Conservation (phyloP, 148 eudicot species). For the Limonium bicolor region DNA sequence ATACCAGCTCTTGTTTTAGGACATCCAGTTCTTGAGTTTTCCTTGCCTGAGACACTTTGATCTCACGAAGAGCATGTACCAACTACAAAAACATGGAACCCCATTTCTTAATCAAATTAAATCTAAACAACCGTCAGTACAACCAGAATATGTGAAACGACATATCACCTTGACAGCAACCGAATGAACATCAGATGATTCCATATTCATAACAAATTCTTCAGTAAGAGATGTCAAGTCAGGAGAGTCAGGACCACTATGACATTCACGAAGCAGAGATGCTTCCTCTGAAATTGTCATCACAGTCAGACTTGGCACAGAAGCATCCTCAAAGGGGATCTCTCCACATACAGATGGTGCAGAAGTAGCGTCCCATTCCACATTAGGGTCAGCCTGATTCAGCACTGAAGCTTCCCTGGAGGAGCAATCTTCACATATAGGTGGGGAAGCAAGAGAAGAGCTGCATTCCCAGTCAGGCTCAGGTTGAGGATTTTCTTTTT, state of each 20-base stretch:
- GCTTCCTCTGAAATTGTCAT: conserved; percentile 3
- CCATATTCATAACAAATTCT: conserved; percentile 9
- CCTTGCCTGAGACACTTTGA: conserved; percentile 26
- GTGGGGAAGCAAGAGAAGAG: too few species aligned
- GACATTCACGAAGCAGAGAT: not conserved
- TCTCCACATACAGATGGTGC: conserved; percentile 1
- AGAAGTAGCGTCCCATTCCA: conserved; percentile 8
- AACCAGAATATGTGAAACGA: not conserved
- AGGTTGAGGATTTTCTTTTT: too few species aligned
- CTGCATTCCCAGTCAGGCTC: too few species aligned
- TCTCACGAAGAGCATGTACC: conserved; percentile 22
- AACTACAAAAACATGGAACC: conserved; percentile 21
- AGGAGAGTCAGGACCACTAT: conserved; percentile 4
- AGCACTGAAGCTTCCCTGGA: too few species aligned
- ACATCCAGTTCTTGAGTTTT: conserved; percentile 24
- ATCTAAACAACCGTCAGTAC: conserved; percentile 2
- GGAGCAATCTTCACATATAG: too few species aligned
- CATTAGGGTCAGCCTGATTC: conserved; percentile 4
- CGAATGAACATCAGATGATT: conserved; percentile 19
- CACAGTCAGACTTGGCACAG: not conserved
- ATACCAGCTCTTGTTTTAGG: conserved; percentile 51
- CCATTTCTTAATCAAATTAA: not conserved
- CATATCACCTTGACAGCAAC: conserved; percentile 20
- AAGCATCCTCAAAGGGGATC: conserved; percentile 5
- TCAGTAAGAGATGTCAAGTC: conserved; percentile 1